These are phyloP conservation scores for Coemansia sp. DNA, from an alignment of 192 early-diverging fungal species.

Conservation along the genomic window DNA sequence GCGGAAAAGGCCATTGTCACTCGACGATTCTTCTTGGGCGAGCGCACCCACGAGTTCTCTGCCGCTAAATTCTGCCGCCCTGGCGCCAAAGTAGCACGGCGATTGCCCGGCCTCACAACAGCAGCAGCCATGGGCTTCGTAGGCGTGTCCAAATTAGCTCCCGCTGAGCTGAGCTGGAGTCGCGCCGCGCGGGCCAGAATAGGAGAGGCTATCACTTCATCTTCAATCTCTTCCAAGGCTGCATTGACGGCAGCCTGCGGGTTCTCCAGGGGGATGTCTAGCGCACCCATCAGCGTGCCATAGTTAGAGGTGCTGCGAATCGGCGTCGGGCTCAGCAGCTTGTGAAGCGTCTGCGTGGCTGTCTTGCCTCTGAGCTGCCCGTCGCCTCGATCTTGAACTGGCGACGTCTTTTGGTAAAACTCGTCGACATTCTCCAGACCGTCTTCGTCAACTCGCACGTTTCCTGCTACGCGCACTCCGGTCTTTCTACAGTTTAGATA, in stretches of 20 bases:
- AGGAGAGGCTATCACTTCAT: conserved; percentile 17
- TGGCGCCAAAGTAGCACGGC: conserved; percentile 31
- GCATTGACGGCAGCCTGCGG: not conserved
- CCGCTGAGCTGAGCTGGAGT: not conserved
- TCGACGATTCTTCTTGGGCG: conserved; percentile 27
- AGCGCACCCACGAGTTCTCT: conserved; percentile 26
- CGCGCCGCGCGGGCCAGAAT: conserved; percentile 8
- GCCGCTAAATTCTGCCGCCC: not conserved
- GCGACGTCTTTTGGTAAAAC: conserved; percentile 47
- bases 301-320: conserved; percentile 26
- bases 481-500: conserved; percentile 29
- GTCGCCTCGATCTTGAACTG: conserved; percentile 7
- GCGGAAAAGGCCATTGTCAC: conserved; percentile 31
- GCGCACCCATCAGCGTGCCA: conserved; percentile 29
- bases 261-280: conserved; percentile 27
- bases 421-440: conserved; percentile 48
- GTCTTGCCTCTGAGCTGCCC: not conserved
- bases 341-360: conserved; percentile 28
- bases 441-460: conserved; percentile 36
- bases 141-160: not conserved
- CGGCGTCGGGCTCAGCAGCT: conserved; percentile 39
- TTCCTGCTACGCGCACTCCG: conserved; percentile 37
- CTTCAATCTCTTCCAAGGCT: not conserved
- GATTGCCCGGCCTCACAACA: not conserved
- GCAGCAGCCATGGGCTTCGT: not conserved